Percentiles rank a stretch among this genome's conserved stretches.
These are phyloP conservation scores for Kalmanozyma brasiliensis DNA, from an alignment of 1,284 basidiomycete genomes.

Conservation along the genomic window DNA sequence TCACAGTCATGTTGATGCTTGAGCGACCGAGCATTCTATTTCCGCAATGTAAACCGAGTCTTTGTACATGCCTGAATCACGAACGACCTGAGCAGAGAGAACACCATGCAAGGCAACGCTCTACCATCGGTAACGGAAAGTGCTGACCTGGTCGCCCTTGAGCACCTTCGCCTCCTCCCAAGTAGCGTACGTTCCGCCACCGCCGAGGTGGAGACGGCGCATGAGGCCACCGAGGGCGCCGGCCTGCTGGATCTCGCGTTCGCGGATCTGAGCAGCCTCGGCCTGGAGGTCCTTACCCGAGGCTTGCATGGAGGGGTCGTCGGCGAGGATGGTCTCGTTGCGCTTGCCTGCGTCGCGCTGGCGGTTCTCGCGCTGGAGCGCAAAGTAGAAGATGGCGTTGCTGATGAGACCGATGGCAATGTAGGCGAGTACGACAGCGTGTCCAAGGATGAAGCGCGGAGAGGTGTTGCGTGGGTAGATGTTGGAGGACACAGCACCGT, in stretches of 20 bases:
- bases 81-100: too few relatives aligned
- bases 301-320: conserved; percentile 19
- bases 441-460: conserved; percentile 79
- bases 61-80: too few relatives aligned
- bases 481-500: conserved; percentile 76
- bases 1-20: too few relatives aligned
- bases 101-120: too few relatives aligned
- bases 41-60: too few relatives aligned
- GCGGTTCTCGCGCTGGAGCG: conserved; percentile 75
- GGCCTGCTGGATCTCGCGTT: conserved; percentile 20
- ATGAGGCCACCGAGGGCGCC: conserved; percentile 22
- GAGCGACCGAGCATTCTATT: too few relatives aligned
- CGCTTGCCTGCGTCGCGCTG: conserved; percentile 75
- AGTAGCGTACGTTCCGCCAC: conserved; percentile 55
- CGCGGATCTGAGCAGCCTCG: conserved; percentile 29
- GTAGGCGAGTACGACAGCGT: conserved; percentile 77
- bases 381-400: conserved; percentile 71
- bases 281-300: conserved; percentile 32
- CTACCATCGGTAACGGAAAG: conserved; percentile 28
- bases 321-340: conserved; percentile 74
- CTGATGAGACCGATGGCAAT: conserved; percentile 75
- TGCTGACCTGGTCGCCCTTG: conserved; percentile 52
- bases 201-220: conserved; percentile 27
- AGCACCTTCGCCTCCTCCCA: conserved; percentile 44
- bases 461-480: conserved; percentile 75